Evolutionary conservation across 768 basidiomycete genomes (phyloP), one percentile per base, ranked within the genome.

Genomic region (Piloderma croceum): DNA sequence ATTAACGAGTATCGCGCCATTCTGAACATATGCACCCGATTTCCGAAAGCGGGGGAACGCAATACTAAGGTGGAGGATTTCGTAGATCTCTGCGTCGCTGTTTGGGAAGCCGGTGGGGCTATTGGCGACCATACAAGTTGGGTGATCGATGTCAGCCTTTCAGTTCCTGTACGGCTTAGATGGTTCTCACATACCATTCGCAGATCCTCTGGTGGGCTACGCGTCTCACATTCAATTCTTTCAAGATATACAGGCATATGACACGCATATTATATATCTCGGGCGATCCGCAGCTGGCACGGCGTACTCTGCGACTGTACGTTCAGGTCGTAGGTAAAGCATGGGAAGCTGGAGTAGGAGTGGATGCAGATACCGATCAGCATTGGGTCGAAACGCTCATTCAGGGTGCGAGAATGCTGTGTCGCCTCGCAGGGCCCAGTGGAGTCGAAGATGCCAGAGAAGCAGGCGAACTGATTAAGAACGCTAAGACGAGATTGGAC

Each of bases 161-260:
- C 35, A 34, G 18, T 35, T 15, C 9, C 22, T n/a, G n/a, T 39
- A 20, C 27, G n/a, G 19, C 22, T 17, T 22, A 21, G 39, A 23
- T n/a, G n/a, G n/a, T 43, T 35, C 41, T 31, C 33, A 36, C 17
- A 45, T 27, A 20, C 15, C 19, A 6, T 37, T 31, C 34, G 24
- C 58, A 88, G 86, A 75, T 90, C 17, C 72, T 97, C 2, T 94
- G 90, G 86, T 92, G 90, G 90, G 85, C 90, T 1, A 92, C 90
- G 7, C 80, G 83, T 17, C 74, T 92, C 17, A 98, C 94, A 0
- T 96, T 97, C 70, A 92, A 96, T 55, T 93, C 89, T 0, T 84
- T 83, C 44, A 77, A 81, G 7, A 67, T 97, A 6, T 75, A 89
- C 40, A 81, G 93, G 1, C 88, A 96, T 59, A 81, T 97, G 71